Base-by-base conservation (phyloP, 176 grass and related monocot genomes). In the Avena sativa region DNA sequence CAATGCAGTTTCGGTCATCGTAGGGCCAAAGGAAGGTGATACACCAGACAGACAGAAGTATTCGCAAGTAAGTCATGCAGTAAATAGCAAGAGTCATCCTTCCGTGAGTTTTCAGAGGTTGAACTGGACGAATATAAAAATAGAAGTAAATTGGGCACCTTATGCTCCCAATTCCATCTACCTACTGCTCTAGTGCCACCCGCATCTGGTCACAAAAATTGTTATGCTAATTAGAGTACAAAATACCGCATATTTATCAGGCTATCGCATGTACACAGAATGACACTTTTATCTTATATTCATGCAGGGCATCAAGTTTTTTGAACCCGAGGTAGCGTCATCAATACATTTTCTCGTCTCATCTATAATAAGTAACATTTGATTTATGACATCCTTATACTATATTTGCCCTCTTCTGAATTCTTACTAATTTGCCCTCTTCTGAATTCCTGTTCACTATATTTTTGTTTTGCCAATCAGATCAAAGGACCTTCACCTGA, bases 21-120 rank as follows among this genome's bases (percentile, higher is more conserved):
- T 98, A 38, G 97, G 97, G 40, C 97, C 97, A 57, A 98, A 96
- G 91, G 97, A 98, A 96, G 97, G 94, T 26, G 97, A 98, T 87
- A 98, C 97, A 79, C 94, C 94, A 74, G 97, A 98, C 73, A 93
- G 90, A 62, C 90, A 90, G 84, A 98, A 96, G 90, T 98, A 96
- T 81, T 96, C 78, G 12, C 97, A 98, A 90, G 97, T 96, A 93
- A 53, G 91, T 81, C 74, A 79, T 66, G 69, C 46, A 47, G 19
- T 72, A 72, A 71, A 72, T 72, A 72, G 69, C 19, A 21, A n/a
- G 67, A 71, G 38, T 9, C 69, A 21, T 71, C 4, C 69, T 71
- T 72, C 69, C 5, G 2, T 72, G 69, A 44, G 20, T 5, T 20
- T 72, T 19, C 69, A 46, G 46, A 12, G 19, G 36, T 11, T 6